These are phyloP conservation scores for Populus simonii DNA, from an alignment of 345 rosid species.

Conservation along the genomic window DNA sequence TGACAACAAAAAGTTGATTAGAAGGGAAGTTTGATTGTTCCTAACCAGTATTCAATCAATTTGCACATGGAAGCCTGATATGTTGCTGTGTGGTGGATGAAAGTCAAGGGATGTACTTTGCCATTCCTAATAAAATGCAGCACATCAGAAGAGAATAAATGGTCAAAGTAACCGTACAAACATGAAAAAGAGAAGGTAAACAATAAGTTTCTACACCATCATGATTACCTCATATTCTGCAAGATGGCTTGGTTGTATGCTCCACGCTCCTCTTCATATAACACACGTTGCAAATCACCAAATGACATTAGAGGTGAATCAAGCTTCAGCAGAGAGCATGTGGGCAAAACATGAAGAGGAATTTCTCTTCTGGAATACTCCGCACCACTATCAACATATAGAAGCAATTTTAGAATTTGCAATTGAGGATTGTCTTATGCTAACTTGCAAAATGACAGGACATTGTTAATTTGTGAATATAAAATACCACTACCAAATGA, in stretches of 20 bases:
- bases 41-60: constrained; percentile 92
- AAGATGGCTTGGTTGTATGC: constrained; percentile 77
- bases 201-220: neutral
- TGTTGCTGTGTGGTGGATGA: constrained; percentile 87
- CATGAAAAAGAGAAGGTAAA: neutral
- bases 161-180: neutral
- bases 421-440: constrained; percentile 2
- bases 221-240: constrained; percentile 65
- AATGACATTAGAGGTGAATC: constrained; percentile 76
- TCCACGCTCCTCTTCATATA: constrained; percentile 79
- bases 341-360: constrained; percentile 74
- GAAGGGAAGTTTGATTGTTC: constrained; percentile 2
- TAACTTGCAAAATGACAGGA: neutral
- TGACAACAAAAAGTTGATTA: constrained; percentile 1
- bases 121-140: constrained; percentile 51
- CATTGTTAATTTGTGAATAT: neutral
- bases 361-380: constrained; percentile 84
- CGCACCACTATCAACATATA: constrained; percentile 62
- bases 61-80: constrained; percentile 98
- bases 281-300: constrained; percentile 78
- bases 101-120: constrained; percentile 82
- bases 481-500: neutral
- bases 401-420: constrained; percentile 24
- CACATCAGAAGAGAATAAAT: constrained; percentile 11
- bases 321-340: constrained; percentile 63